Base-by-base conservation (phyloP, 345 rosid species). In the rapeseed (Brassica napus) region DNA sequence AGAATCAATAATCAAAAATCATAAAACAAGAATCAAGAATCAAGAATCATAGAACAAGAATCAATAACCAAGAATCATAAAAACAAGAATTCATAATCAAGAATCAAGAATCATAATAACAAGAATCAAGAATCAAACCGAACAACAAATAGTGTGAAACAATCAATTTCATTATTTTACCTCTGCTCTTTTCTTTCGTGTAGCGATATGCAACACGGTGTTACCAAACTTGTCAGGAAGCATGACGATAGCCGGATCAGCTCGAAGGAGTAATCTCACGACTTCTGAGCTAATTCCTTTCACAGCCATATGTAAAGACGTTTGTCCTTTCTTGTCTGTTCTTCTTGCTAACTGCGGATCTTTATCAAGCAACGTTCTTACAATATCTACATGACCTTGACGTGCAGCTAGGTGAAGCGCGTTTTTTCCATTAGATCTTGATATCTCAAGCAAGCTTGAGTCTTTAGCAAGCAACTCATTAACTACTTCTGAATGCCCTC, bases 291-390 rank as follows among this genome's bases (percentile, higher is more conserved):
- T 90, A 47, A 82, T 76, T n/a, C 98, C 98, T 87, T 95, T 93
- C n/a, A 93, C 96, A 59, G 97, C 97, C 98, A 91, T 95, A 73
- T 95, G 99, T 79, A 95, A 81, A 37, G 99, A 89, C 9, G 98
- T 95, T 77, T 95, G 99, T 5, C 91, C 97, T 76, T 95, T 95
- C 89, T 91, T 95, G 74, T 95, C 98, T 39, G 93, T 91, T 69
- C 90, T 72, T 68, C 94, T 87, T 4, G 98, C 93, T 47, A 93
- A 76, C 49, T 89, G 93, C 4, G 94, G 89, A 83, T 91, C 96
- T 82, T 79, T 83, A 35, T 80, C 82, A 0, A 95, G 92, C 81
- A 93, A 84, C 4, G 83, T 78, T 76, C 82, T 87, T n/a, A 93
- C 98, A 47, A 93, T 89, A 30, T 89, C 97, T 10, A 83, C 90